Evolutionary conservation across 176 grass and related monocot genomes (phyloP).

Genomic region (Musa acuminata): DNA sequence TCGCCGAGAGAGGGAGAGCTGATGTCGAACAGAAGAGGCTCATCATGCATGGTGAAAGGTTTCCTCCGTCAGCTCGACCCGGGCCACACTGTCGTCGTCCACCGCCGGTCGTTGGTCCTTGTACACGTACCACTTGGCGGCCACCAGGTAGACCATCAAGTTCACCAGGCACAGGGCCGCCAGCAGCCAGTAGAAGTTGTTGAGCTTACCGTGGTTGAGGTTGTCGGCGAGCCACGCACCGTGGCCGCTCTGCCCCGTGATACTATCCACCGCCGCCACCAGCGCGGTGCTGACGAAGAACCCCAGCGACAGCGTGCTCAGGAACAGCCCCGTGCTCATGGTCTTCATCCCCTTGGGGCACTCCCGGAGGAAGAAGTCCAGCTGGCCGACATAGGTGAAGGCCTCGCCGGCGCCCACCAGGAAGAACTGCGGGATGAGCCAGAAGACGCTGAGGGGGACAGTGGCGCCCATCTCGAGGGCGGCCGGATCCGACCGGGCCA

Average conservation of each 20-base stretch:
- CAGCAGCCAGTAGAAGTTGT: background rate
- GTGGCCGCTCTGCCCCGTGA: background rate
- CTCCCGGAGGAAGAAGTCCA: background rate
- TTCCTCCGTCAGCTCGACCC: background rate
- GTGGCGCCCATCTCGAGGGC: background rate
- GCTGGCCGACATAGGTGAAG: background rate
- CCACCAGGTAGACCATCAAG: background rate
- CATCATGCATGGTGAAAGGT: background rate
- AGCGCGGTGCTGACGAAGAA: background rate
- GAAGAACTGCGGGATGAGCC: constrained; percentile 2
- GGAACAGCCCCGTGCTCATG: constrained; percentile 3
- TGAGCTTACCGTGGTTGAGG: background rate
- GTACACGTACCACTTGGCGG: background rate
- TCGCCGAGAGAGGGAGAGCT: too few relatives aligned
- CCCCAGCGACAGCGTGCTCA: background rate
- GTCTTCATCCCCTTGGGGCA: background rate
- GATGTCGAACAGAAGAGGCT: too few relatives aligned
- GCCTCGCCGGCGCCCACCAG: background rate
- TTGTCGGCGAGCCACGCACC: background rate
- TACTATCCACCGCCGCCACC: background rate
- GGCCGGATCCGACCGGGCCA: too few relatives aligned
- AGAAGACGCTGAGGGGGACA: background rate
- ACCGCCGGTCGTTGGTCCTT: background rate
- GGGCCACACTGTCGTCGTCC: background rate
- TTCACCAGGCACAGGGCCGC: background rate